Conservation (phyloP, 2,329 filamentous ascomycete species). For the Trichoderma semiorbis region DNA sequence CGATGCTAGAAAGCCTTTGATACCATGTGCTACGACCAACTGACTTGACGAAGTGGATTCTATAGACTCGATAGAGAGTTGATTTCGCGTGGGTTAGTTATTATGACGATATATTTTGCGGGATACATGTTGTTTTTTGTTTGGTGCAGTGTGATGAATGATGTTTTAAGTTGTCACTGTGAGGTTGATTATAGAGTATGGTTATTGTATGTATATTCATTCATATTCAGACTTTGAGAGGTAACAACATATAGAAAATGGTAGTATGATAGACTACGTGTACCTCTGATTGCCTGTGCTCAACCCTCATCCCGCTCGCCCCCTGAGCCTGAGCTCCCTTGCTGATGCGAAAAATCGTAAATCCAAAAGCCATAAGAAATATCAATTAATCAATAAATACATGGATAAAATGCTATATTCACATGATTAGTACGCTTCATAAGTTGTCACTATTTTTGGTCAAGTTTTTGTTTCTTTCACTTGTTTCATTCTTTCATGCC, state of each 20-base stretch:
- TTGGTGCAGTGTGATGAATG: background rate
- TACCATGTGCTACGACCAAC: constrained; percentile 11
- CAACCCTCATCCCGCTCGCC: background rate
- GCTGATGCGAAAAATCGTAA: background rate
- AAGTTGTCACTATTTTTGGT: background rate
- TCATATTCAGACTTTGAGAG: background rate
- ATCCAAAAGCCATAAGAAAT: background rate
- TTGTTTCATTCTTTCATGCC: background rate
- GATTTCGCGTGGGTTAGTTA: background rate
- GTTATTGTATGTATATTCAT: background rate
- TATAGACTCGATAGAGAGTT: constrained; percentile 17
- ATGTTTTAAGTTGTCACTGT: background rate
- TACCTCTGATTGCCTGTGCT: background rate
- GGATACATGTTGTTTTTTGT: background rate
- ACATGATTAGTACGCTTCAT: background rate
- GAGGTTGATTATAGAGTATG: background rate
- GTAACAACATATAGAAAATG: background rate
- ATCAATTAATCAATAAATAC: background rate
- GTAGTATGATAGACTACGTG: background rate
- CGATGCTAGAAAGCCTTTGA: constrained; percentile 11
- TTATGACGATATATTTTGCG: background rate
- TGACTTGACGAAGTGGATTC: background rate
- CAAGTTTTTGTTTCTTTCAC: background rate
- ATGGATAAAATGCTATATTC: background rate
- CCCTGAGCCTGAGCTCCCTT: background rate